phyloP scores from a whole-genome alignment of 306 rosid species.

The Acmispon strigosus region DNA sequence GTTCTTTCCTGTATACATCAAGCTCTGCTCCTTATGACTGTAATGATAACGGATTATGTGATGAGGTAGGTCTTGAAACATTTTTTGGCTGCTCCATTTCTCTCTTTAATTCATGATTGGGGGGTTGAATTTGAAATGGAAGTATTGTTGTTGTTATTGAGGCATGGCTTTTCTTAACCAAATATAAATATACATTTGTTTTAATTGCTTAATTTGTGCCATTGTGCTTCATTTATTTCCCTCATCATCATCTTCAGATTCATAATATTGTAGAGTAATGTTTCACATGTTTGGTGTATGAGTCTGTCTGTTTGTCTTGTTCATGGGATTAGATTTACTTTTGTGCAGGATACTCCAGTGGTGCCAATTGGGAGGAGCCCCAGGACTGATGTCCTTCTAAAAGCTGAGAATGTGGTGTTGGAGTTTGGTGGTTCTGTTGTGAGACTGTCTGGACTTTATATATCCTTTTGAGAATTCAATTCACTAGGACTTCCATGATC shows the following conservation, averaged over 20 bases:
- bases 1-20: conserved; percentile 81
- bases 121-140: too few species aligned
- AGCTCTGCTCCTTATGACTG: conserved; percentile 93
- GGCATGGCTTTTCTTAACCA: neutral
- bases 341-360: conserved; percentile 62
- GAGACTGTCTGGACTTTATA: conserved; percentile 87
- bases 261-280: neutral
- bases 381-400: conserved; percentile 78
- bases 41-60: conserved; percentile 72
- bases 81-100: neutral
- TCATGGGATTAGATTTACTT: conserved; percentile 10
- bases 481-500: conserved; percentile 1
- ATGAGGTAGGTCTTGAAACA: conserved; percentile 55
- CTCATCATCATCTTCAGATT: neutral
- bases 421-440: conserved; percentile 80
- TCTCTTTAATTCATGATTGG: neutral
- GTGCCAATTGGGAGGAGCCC: conserved; percentile 91
- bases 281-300: neutral
- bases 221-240: neutral
- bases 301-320: neutral
- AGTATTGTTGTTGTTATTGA: neutral
- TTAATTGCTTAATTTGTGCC: too few species aligned
- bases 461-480: conserved; percentile 56
- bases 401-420: conserved; percentile 69
- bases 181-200: too few species aligned